A percentile compares a stretch with the other conserved stretches of the same genome.
These are phyloP conservation scores for Avena insularis DNA, from an alignment of 176 grass and related monocot species.

Conservation along the genomic window DNA sequence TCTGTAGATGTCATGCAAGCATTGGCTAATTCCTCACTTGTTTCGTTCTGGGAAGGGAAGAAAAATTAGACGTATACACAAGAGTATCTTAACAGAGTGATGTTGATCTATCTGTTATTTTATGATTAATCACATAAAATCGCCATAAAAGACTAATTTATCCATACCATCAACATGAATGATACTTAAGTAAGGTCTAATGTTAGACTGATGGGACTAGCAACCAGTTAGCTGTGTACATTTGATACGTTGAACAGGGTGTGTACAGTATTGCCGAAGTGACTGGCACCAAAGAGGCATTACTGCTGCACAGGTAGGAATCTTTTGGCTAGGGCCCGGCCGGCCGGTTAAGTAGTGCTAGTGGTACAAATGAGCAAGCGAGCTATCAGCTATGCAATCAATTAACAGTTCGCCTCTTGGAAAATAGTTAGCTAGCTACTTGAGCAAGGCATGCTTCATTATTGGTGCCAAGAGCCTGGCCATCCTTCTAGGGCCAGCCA, in stretches of 20 bases:
- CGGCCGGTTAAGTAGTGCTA: constrained; percentile 41
- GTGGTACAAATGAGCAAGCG: constrained; percentile 22
- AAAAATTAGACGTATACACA: neutral
- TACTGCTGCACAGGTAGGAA: constrained; percentile 49
- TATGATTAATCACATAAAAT: neutral
- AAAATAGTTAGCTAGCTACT: constrained; percentile 35
- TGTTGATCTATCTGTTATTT: neutral
- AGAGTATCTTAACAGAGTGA: neutral
- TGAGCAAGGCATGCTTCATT: constrained; percentile 50
- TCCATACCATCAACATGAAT: neutral
- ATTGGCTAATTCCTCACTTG: neutral
- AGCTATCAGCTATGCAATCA: constrained; percentile 41
- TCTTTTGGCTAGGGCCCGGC: constrained; percentile 47
- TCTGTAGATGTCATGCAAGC: constrained; percentile 1
- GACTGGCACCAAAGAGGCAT: constrained; percentile 42
- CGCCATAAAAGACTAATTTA: neutral
- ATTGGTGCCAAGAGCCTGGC: constrained; percentile 50
- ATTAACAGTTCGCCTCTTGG: constrained; percentile 39
- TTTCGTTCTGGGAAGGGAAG: neutral
- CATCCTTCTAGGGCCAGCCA: constrained; percentile 44
- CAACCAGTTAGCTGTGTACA: constrained; percentile 6
- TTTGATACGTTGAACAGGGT: constrained; percentile 32
- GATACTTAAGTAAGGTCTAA: constrained; percentile 9
- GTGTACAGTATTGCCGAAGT: constrained; percentile 33
- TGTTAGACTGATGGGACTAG: neutral